A percentile compares a stretch with the other conserved stretches of the same genome.
These are phyloP conservation scores for Vitis vinifera DNA, from an alignment of 164 flowering plant species.

Conservation along the genomic window ASM3070453v1 NC_081814.1:23257501-23258000, in stretches of 20 bases:
- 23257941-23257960: slow-evolving; percentile 11
- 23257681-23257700: too few species aligned
- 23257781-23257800: neutral
- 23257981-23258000: slow-evolving; percentile 11
- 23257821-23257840: neutral
- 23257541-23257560: slow-evolving; percentile 13
- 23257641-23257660: too few species aligned
- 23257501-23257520: slow-evolving; percentile 14
- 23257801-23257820: neutral
- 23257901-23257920: slow-evolving; percentile 10
- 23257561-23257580: slow-evolving; percentile 15
- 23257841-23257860: too few species aligned
- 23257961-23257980: slow-evolving; percentile 14
- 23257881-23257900: slow-evolving; percentile 8
- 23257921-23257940: neutral
- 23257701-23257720: too few species aligned
- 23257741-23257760: too few species aligned
- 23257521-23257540: slow-evolving; percentile 13
- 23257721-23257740: too few species aligned
- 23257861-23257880: slow-evolving; percentile 4
- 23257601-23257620: slow-evolving; percentile 8
- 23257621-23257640: too few species aligned
- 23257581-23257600: slow-evolving; percentile 9
- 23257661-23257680: too few species aligned
- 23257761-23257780: too few species aligned